Base-by-base conservation (phyloP, 1,284 basidiomycete species). In the Tylopilus sp. region DNA sequence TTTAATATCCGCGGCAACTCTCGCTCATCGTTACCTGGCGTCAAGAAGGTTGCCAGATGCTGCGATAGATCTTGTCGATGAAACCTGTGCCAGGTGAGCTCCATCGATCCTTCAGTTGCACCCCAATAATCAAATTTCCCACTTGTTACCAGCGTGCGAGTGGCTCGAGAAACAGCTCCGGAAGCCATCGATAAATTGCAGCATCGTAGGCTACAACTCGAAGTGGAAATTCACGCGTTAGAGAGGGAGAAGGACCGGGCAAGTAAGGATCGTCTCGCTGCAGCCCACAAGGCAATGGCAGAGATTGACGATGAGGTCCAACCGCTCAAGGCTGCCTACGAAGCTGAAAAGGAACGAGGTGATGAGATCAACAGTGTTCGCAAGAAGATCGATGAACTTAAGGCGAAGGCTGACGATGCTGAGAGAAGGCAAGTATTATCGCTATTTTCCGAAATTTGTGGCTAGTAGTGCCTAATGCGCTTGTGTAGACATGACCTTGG, bases 181-280 rank as follows among this genome's bases (percentile, higher is more conserved):
- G 95, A 98, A 71, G 89, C 82, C 3, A 91, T 99, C 62, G 95
- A 99, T 71, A 86, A 88, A 60, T 79, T 99, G n/a, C 91, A 97
- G 67, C 84, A 94, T 30, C 81, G 81, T 52, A 94, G 93, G 68
- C 82, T 99, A 38, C 91, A 96, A 64, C 79, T 99, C 42, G 91
- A 98, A 67, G 88, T 99, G 34, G 95, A 97, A 67, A 89, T 97
- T 28, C 94, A 97, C 65, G 96, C 95, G 8, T 76, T 98, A 45
- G 89, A 97, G 70, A 81, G 92, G 55, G 91, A 94, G 67, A 96
- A 95, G 72, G 95, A 99, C 59, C 72, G 83, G 11, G 88, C 88
- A 2, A 93, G 90, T 61, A 93, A 93, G 70, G 91, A 94, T 58
- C 83, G 92, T 34, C 78, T 98, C n/a, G 78, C 78, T 37, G 62